Conservation (phyloP, 2,329 filamentous ascomycete genomes). For the Fusarium circinatum region DNA sequence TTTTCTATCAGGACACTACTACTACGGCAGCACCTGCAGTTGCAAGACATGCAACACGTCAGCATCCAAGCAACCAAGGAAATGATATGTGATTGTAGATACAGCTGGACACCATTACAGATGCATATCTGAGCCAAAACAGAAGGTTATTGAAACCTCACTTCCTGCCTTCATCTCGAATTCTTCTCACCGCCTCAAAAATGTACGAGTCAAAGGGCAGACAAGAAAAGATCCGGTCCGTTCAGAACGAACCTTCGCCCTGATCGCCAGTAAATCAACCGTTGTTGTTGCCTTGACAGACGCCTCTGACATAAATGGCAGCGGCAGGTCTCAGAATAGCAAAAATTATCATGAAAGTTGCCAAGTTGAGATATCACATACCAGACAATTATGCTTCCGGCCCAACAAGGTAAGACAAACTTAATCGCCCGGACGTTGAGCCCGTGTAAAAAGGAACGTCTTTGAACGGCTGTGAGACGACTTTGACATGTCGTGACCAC, state of each 20-base stretch:
- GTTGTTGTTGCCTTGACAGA: neutral
- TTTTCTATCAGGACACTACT: neutral
- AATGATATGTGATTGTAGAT: too few species aligned
- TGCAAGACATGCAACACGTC: too few species aligned
- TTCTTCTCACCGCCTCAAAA: neutral
- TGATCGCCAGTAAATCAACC: neutral
- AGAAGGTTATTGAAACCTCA: neutral
- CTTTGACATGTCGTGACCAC: neutral
- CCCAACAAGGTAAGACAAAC: neutral
- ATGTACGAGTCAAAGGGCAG: neutral
- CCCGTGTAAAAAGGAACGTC: neutral
- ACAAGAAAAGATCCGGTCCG: neutral
- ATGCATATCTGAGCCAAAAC: rapidly evolving
- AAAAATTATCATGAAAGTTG: neutral
- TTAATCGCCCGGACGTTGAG: neutral
- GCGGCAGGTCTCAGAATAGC: neutral
- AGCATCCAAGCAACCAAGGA: neutral
- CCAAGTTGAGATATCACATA: conserved; percentile 16
- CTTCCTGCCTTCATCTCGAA: neutral
- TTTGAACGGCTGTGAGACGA: neutral
- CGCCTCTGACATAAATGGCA: neutral
- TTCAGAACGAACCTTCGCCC: neutral
- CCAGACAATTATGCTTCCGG: neutral
- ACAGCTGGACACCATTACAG: neutral
- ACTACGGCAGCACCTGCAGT: neutral